Evolutionary conservation across 257 asterid genomes (phyloP).

Genomic region (Penstemon eatonii): DNA sequence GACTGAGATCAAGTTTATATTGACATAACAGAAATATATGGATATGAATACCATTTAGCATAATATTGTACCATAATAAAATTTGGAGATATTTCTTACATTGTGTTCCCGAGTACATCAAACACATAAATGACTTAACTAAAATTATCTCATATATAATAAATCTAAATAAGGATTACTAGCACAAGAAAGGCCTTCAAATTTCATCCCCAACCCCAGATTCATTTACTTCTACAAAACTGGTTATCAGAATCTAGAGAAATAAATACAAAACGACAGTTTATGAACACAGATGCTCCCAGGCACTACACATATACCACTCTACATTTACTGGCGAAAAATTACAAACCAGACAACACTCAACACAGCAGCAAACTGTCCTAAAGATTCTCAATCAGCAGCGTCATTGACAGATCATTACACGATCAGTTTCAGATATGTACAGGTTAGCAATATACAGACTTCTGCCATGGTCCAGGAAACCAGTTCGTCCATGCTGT

Average conservation of each 20-base stretch:
- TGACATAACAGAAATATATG: too few relatives aligned
- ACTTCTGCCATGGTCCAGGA: neutral
- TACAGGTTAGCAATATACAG: neutral
- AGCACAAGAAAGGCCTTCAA: neutral
- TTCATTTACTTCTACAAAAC: neutral
- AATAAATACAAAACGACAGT: neutral
- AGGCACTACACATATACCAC: neutral
- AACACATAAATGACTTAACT: too few relatives aligned
- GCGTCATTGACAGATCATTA: neutral
- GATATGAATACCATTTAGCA: too few relatives aligned
- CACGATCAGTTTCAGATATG: constrained; percentile 10
- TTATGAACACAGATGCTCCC: neutral
- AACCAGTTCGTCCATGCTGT: neutral
- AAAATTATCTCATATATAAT: too few relatives aligned
- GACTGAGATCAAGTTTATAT: too few relatives aligned
- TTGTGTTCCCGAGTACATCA: too few relatives aligned
- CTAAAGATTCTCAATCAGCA: constrained; percentile 1
- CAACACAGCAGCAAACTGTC: too few relatives aligned
- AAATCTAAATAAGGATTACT: too few relatives aligned
- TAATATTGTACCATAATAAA: too few relatives aligned
- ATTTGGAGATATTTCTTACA: too few relatives aligned
- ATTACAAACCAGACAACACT: neutral
- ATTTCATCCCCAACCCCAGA: neutral
- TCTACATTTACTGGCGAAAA: neutral
- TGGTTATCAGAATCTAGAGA: neutral